Percentiles rank a stretch among this genome's conserved stretches.
Conservation (phyloP, 345 rosid genomes). For the Eucalyptus erythrocorys region DNA sequence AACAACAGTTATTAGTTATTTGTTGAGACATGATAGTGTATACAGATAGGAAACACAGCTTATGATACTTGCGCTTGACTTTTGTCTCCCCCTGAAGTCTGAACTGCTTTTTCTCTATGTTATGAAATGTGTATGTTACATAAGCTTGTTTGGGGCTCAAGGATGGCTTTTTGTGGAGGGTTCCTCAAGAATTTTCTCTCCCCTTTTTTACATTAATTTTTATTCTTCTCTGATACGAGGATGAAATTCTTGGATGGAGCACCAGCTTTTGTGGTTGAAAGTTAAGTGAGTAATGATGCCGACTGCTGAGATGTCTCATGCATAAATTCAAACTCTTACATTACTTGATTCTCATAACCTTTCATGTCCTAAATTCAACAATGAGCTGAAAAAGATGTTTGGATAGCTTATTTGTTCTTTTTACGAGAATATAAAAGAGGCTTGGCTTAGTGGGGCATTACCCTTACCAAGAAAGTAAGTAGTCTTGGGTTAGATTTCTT, state of each 20-base stretch:
- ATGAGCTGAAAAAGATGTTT: neutral
- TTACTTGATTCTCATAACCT: neutral
- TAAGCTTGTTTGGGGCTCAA: neutral
- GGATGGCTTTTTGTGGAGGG: neutral
- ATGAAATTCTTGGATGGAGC: neutral
- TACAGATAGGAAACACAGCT: neutral
- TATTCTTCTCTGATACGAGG: neutral
- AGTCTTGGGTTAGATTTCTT: neutral
- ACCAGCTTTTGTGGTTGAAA: neutral
- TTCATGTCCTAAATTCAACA: neutral
- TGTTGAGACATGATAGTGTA: neutral
- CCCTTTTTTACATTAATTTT: neutral
- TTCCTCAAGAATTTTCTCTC: neutral
- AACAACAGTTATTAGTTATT: neutral
- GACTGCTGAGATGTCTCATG: neutral
- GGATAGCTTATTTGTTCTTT: neutral
- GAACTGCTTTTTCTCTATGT: neutral
- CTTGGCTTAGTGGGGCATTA: neutral
- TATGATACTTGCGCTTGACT: neutral
- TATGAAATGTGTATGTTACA: neutral
- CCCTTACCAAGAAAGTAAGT: neutral
- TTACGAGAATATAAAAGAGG: neutral
- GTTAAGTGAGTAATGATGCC: neutral
- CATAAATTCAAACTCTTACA: neutral
- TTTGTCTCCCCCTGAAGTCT: neutral